Base-by-base conservation (phyloP, 148 eudicot species). In the Vaccinium myrtillus region DNA sequence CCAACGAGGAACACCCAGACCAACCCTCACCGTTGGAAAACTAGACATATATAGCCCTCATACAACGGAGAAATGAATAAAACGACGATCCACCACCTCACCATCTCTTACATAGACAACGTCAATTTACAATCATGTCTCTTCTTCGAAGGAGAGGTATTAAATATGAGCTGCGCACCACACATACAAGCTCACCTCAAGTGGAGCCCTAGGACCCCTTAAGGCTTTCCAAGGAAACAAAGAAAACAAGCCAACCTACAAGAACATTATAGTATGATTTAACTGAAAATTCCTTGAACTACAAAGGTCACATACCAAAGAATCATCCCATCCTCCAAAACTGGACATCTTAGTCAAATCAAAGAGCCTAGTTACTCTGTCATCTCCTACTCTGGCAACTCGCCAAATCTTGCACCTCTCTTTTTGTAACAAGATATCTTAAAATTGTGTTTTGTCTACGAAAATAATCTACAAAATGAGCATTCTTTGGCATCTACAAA, bases 281-380 rank as follows among this genome's bases (percentile, higher is more conserved):
- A 67, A 25, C 32, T 27, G 36, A 13, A 27, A 67, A 12, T 67
- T 67, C 7, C 39, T 25, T 67, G 39, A 67, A 27, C 5, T 5
- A 67, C 14, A 25, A 3, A 11, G 15, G 11, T 67, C 32, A 8
- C 36, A 25, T 1, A 67, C 10, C 6, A 9, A 67, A 25, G 36
- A 65, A 67, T 67, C 73, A 67, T 67, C 73, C 36, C 73, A 67
- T 67, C 73, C 73, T 25, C 73, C 73, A 25, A 67, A 67, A 67
- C 73, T 25, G 32, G 32, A 67, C 73, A 67, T 8, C 36, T 67
- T 11, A 21, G 73, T 25, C 73, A 32, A 67, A 67, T 67, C 36
- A 67, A 67, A 67, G 73, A 67, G 73, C 36, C 32, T 12, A 6
- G 39, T 67, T 67, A 67, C 36, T 5, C 14, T 65, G 32, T 65